phyloP scores from a whole-genome alignment of 306 rosid species.

The Trichosanthes cucumerina region DNA sequence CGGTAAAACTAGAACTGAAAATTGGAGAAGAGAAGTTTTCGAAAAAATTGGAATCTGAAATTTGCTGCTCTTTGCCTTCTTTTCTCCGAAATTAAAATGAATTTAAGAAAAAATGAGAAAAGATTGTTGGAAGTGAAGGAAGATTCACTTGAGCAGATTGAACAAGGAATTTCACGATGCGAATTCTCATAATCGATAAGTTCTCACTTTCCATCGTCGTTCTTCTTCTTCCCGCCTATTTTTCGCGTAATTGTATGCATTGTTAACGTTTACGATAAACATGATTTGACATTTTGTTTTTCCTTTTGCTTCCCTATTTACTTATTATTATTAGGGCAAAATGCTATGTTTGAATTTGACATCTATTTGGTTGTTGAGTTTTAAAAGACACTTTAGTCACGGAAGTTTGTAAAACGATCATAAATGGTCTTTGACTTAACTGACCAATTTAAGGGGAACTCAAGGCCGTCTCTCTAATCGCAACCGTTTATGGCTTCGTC shows the following conservation, averaged over 20 bases:
- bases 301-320: no score
- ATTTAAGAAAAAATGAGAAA: not conserved
- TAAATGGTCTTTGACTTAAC: no score
- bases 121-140: not conserved
- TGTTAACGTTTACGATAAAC: not conserved
- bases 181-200: constrained; percentile 24
- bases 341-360: no score
- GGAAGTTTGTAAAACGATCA: no score
- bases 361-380: no score
- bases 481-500: no score
- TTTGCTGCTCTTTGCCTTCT: not conserved
- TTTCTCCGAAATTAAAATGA: not conserved
- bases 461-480: no score
- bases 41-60: not conserved
- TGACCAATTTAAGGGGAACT: no score
- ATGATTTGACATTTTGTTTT: no score
- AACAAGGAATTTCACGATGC: constrained; percentile 43
- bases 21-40: not conserved
- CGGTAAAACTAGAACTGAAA: not conserved
- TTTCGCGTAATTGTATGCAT: not conserved
- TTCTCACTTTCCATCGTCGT: constrained; percentile 9
- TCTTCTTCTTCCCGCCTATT: not conserved
- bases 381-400: no score
- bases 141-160: constrained; percentile 45
- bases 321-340: no score